Conservation (phyloP, 1,284 basidiomycete genomes). For the Cutaneotrichosporon mucoides region DNA sequence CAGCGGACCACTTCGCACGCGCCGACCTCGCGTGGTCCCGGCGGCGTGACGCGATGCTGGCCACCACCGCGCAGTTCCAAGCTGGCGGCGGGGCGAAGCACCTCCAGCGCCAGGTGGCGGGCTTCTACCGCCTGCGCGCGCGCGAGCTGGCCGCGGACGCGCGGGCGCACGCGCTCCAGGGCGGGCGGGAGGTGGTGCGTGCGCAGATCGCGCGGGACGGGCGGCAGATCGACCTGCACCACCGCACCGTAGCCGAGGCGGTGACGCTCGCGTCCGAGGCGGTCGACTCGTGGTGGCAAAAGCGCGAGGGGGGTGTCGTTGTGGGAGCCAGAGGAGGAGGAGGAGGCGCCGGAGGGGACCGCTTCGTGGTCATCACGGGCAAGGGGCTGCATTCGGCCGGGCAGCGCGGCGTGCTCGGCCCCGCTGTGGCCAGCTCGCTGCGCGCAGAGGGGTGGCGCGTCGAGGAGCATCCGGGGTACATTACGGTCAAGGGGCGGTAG, state of each 20-base stretch:
- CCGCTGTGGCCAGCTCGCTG: conserved; percentile 37
- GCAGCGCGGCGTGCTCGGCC: conserved; percentile 40
- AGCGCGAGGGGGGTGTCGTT: no score
- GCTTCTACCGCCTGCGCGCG: conserved; percentile 42
- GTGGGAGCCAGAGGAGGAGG: no score
- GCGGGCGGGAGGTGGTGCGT: conserved; percentile 37
- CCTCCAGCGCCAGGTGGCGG: conserved; percentile 28
- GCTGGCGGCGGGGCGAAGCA: conserved; percentile 7
- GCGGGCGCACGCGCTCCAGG: conserved; percentile 37
- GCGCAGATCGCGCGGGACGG: conserved; percentile 23
- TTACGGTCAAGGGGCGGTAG: conserved; percentile 32
- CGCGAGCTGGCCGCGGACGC: conserved; percentile 31
- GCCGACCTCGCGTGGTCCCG: conserved; percentile 28
- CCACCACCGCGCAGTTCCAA: conserved; percentile 35
- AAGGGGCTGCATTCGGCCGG: conserved; percentile 44
- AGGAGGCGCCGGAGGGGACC: background rate
- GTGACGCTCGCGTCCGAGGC: conserved; percentile 31
- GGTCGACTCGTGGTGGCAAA: conserved; percentile 27
- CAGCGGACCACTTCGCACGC: conserved; percentile 31
- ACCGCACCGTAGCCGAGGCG: conserved; percentile 40
- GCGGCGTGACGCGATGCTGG: conserved; percentile 36
- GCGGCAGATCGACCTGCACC: conserved; percentile 22
- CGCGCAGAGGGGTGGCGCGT: conserved; percentile 41
- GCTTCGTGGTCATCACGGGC: conserved; percentile 40
- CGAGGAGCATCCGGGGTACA: conserved; percentile 36